Conservation (phyloP, 805 yeast species). For the Teunomyces barrocoloradensis region DNA sequence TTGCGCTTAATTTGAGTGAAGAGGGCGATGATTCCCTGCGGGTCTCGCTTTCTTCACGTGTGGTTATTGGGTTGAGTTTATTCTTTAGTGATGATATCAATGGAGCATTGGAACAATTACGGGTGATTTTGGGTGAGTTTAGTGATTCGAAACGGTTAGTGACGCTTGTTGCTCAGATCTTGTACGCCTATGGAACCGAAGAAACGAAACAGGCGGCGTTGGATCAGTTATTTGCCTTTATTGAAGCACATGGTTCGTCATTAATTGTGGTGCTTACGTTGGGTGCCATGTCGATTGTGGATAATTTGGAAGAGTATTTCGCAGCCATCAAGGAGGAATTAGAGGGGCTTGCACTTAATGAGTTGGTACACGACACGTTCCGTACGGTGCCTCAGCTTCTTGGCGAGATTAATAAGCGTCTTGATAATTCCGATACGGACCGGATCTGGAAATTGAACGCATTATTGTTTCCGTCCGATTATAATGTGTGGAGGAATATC, state of each 20-base stretch:
- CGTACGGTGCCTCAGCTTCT: conserved; percentile 60
- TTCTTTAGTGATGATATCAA: conserved; percentile 66
- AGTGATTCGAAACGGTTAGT: conserved; percentile 66
- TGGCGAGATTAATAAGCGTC: conserved; percentile 45
- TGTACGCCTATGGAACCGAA: conserved; percentile 72
- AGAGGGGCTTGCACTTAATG: conserved; percentile 44
- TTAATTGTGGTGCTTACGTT: conserved; percentile 65
- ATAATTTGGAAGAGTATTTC: conserved; percentile 56
- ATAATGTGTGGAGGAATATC: conserved; percentile 66
- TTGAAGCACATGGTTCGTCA: conserved; percentile 64
- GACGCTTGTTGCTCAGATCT: conserved; percentile 70
- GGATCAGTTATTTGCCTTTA: conserved; percentile 71
- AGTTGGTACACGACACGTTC: conserved; percentile 48
- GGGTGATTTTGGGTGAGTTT: conserved; percentile 50
- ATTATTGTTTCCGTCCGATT: conserved; percentile 69
- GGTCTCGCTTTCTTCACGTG: conserved; percentile 51
- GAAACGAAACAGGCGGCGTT: conserved; percentile 80
- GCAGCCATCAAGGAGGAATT: conserved; percentile 70
- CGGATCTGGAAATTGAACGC: conserved; percentile 67
- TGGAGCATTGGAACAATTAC: conserved; percentile 65
- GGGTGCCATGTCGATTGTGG: conserved; percentile 75
- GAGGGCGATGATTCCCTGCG: conserved; percentile 31
- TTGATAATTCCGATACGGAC: conserved; percentile 22
- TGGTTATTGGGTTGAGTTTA: conserved; percentile 68
- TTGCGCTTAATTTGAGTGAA: conserved; percentile 49